Evolutionary conservation across 2,329 filamentous ascomycete genomes (phyloP), one percentile per base, ranked within the genome.

Genomic region (Celoporthe dispersa): DNA sequence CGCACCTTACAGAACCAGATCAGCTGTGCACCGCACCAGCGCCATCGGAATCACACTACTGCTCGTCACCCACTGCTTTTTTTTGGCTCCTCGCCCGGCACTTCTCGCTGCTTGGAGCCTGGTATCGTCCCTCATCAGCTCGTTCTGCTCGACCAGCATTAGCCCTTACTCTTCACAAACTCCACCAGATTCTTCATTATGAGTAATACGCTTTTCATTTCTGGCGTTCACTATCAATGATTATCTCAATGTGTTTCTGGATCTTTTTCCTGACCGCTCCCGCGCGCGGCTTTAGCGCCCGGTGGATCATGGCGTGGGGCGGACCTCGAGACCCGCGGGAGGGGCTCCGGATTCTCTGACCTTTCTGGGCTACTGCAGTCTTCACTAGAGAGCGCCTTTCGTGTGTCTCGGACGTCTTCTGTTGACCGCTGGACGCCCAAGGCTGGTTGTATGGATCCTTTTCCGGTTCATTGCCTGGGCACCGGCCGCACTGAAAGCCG

Each of bases 251-350:
- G 12, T n/a, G 44, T 48, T n/a, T 31, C 68, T 41, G 64, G 53
- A 57, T n/a, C 60, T 53, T 60, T 60, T 69, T 48, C 70, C 63
- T 71, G 70, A 71, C 70, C 70, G 70, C 70, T 71, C 61, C 64
- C 67, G 61, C 60, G 61, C 60, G 44, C 39, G 51, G 39, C 62
- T 61, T 55, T 59, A 61, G 37, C 22, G 51, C 67, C 14, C 19
- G 48, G 70, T 70, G 70, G 68, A 68, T 57, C 70, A 28, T 41
- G 22, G 33, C 70, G 68, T 71, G 70, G 68, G 61, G 66, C 33
- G 51, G 69, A 68, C 62, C 44, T 64, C 51, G 55, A 66, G 61
- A 55, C 62, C 61, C 48, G 66, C 53, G 59, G 66, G 62, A 22
- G 35, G 33, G 53, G 39, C 5, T 48, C 25, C 48, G 64, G 44